phyloP scores from a whole-genome alignment of 2,329 filamentous ascomycete species.

The Ilyonectria sp. region DNA sequence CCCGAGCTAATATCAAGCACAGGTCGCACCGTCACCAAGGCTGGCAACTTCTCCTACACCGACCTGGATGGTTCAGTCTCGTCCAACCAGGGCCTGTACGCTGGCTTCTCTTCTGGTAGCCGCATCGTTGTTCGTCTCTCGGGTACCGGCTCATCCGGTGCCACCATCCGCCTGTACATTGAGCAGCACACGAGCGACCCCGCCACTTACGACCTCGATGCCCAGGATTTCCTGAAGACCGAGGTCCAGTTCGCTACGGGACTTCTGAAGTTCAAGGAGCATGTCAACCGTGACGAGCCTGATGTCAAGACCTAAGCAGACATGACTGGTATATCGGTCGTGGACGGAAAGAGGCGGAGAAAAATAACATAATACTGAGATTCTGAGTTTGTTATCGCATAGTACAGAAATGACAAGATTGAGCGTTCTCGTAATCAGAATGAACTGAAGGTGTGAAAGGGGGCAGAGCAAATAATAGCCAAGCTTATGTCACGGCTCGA shows the following conservation, averaged over 20 bases:
- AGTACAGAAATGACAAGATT: constrained; percentile 42
- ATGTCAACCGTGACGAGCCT: constrained; percentile 91
- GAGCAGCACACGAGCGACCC: constrained; percentile 93
- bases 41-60: constrained; percentile 97
- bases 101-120: constrained; percentile 94
- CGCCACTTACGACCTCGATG: constrained; percentile 83
- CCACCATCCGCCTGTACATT: constrained; percentile 96
- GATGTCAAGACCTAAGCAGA: constrained; percentile 89
- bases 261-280: constrained; percentile 93
- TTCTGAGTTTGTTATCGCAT: constrained; percentile 45
- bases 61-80: constrained; percentile 98
- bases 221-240: constrained; percentile 93
- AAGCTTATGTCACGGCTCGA: constrained; percentile 35
- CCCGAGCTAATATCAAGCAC: constrained; percentile 39
- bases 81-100: constrained; percentile 95
- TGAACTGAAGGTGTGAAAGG: constrained; percentile 24
- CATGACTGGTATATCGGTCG: constrained; percentile 9
- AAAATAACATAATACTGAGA: constrained; percentile 34
- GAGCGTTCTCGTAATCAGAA: constrained; percentile 46
- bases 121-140: constrained; percentile 96
- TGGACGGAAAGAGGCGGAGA: constrained; percentile 35
- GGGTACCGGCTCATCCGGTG: constrained; percentile 93
- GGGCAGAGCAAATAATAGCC: constrained; percentile 25
- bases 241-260: constrained; percentile 89
- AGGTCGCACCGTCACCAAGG: constrained; percentile 87